Evolutionary conservation across 805 yeast species (phyloP).

Genomic region (Ogataea wickerhamii): DNA sequence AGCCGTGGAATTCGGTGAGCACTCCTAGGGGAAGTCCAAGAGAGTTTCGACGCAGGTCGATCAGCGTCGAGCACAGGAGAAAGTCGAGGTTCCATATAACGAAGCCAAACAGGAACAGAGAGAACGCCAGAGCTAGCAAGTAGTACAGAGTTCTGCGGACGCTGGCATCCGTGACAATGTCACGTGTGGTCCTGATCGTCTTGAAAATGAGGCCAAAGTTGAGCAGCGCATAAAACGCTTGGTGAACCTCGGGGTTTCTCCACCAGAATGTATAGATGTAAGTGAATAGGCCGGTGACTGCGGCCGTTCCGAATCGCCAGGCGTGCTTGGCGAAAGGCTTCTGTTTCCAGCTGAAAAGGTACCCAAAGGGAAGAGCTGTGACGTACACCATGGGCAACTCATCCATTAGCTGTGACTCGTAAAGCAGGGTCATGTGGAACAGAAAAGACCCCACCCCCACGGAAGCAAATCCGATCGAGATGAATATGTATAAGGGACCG

Average conservation of each 20-base stretch:
- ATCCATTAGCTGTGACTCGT: slow-evolving; percentile 87
- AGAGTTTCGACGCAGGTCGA: slow-evolving; percentile 49
- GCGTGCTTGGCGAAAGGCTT: slow-evolving; percentile 13
- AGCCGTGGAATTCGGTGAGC: slow-evolving; percentile 86
- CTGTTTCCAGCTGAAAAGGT: slow-evolving; percentile 32
- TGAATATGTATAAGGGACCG: slow-evolving; percentile 67
- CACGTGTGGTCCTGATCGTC: slow-evolving; percentile 35
- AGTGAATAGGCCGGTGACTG: slow-evolving; percentile 49
- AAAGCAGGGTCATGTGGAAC: slow-evolving; percentile 92
- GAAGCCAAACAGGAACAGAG: slow-evolving; percentile 66
- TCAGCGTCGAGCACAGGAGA: slow-evolving; percentile 63
- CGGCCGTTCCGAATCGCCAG: slow-evolving; percentile 29
- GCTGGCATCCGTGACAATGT: slow-evolving; percentile 19
- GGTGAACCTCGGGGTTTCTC: slow-evolving; percentile 86
- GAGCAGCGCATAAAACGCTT: slow-evolving; percentile 74
- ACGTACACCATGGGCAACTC: slow-evolving; percentile 98
- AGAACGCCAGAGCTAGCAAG: slow-evolving; percentile 28
- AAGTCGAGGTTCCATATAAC: slow-evolving; percentile 87
- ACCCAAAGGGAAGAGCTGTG: slow-evolving; percentile 81
- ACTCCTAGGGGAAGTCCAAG: slow-evolving; percentile 85
- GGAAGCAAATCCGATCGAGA: slow-evolving; percentile 74
- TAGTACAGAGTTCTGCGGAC: slow-evolving; percentile 25
- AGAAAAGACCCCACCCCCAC: slow-evolving; percentile 95
- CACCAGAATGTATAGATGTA: slow-evolving; percentile 59
- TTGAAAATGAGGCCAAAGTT: slow-evolving; percentile 69